Evolutionary conservation across 106 monocot genomes (phyloP).

Genomic region (Platanthera zijinensis): DNA sequence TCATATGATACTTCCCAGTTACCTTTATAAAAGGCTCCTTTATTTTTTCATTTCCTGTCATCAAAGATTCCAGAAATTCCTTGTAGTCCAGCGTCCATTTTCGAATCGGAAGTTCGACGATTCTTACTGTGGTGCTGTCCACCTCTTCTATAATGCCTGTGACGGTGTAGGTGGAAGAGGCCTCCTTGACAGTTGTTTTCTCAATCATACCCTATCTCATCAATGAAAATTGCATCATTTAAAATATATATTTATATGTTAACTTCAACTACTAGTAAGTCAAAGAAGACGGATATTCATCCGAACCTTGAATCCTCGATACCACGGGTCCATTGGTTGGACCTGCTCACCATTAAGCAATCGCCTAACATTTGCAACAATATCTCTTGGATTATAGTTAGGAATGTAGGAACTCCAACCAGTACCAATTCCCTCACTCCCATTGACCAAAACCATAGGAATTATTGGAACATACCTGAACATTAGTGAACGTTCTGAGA

Average conservation of each 20-base stretch:
- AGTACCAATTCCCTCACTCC: slow-evolving; percentile 98
- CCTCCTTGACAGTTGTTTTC: slow-evolving; percentile 68
- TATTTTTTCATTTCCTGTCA: slow-evolving; percentile 62
- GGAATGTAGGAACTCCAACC: slow-evolving; percentile 97
- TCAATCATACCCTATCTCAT: slow-evolving; percentile 46
- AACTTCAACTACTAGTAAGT: too few relatives aligned
- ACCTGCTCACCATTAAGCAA: slow-evolving; percentile 66
- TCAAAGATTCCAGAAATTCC: slow-evolving; percentile 56
- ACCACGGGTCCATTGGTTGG: slow-evolving; percentile 92
- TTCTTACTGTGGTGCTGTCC: slow-evolving; percentile 49
- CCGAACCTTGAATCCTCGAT: slow-evolving; percentile 76
- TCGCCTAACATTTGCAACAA: slow-evolving; percentile 69
- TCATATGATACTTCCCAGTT: background rate
- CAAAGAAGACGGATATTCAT: too few relatives aligned
- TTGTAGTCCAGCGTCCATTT: slow-evolving; percentile 92
- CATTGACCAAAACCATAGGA: slow-evolving; percentile 84
- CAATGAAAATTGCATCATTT: background rate
- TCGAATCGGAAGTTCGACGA: slow-evolving; percentile 78
- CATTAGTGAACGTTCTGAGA: too few relatives aligned
- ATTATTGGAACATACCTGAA: slow-evolving; percentile 86
- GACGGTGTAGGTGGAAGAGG: slow-evolving; percentile 71
- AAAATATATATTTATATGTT: too few relatives aligned
- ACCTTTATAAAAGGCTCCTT: slow-evolving; percentile 92
- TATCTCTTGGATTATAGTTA: slow-evolving; percentile 89
- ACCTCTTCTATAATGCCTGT: slow-evolving; percentile 63